These are phyloP conservation scores for Fraxinus quadrangulata DNA, from an alignment of 257 asterid species.

Conservation along the genomic window DNA sequence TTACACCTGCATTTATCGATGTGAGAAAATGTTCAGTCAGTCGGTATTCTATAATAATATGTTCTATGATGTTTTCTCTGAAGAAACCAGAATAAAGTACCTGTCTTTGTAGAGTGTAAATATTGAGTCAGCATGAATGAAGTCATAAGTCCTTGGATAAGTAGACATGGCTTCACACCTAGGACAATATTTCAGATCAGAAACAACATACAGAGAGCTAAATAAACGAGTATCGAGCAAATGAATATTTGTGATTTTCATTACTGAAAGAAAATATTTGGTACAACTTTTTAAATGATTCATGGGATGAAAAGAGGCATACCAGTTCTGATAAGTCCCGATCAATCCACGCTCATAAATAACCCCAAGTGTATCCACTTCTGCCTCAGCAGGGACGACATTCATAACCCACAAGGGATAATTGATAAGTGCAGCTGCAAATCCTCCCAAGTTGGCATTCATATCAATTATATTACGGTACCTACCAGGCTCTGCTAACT, in stretches of 20 bases:
- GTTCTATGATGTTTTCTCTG: not conserved
- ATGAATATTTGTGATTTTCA: not conserved
- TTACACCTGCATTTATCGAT: slow-evolving; percentile 55
- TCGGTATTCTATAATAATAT: not conserved
- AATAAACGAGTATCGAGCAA: not conserved
- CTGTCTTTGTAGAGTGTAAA: slow-evolving; percentile 75
- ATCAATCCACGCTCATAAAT: slow-evolving; percentile 86
- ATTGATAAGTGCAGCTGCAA: slow-evolving; percentile 77
- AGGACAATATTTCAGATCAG: not conserved
- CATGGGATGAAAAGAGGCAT: slow-evolving; percentile 5
- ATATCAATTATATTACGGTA: slow-evolving; percentile 86
- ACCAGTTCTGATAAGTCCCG: slow-evolving; percentile 93
- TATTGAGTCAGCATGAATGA: slow-evolving; percentile 72
- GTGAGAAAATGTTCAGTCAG: not conserved
- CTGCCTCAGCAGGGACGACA: slow-evolving; percentile 64
- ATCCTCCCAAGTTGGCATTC: slow-evolving; percentile 90
- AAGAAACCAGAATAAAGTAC: slow-evolving; percentile 31
- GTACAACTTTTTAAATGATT: not conserved
- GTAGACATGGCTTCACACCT: slow-evolving; percentile 99
- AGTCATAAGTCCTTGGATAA: slow-evolving; percentile 89
- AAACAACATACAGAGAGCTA: not conserved
- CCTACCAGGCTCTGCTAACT: slow-evolving; percentile 78
- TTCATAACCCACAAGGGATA: slow-evolving; percentile 96
- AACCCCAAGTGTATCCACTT: slow-evolving; percentile 64
- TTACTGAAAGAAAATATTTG: not conserved